These are phyloP conservation scores for Sonneratia caseolaris DNA, from an alignment of 345 rosid genomes.

Conservation along the genomic window DNA sequence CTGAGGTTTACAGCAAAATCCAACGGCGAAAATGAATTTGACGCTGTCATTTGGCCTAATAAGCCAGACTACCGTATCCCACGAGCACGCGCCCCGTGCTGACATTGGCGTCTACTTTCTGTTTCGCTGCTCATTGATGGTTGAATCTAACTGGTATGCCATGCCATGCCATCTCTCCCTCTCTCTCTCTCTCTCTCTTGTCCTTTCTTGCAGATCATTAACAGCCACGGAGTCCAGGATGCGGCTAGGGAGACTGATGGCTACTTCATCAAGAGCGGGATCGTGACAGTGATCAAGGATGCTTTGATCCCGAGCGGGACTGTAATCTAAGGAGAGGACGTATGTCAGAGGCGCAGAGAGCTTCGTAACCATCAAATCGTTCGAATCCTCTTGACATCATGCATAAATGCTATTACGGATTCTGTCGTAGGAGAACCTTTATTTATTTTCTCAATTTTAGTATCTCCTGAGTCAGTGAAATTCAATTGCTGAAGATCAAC, in stretches of 20 bases:
- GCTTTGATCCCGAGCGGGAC: slow-evolving; percentile 95
- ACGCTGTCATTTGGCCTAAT: too few relatives aligned
- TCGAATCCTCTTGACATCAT: neutral
- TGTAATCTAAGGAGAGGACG: slow-evolving; percentile 24
- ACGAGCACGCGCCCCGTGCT: too few relatives aligned
- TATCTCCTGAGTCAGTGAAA: too few relatives aligned
- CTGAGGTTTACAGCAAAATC: too few relatives aligned
- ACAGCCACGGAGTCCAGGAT: slow-evolving; percentile 78
- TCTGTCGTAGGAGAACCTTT: too few relatives aligned
- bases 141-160: neutral
- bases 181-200: neutral
- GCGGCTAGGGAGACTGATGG: slow-evolving; percentile 96
- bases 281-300: slow-evolving; percentile 88
- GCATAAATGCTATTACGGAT: too few relatives aligned
- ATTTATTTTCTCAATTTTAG: too few relatives aligned
- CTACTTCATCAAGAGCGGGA: slow-evolving; percentile 92
- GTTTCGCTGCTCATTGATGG: neutral
- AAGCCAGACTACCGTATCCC: too few relatives aligned
- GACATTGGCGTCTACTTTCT: too few relatives aligned
- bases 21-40: too few relatives aligned
- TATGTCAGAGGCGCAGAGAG: neutral
- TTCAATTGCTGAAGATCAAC: too few relatives aligned
- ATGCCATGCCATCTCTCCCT: neutral
- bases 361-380: neutral
- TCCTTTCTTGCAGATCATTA: slow-evolving; percentile 45